Base-by-base conservation (phyloP, 345 rosid genomes). In the Aurinia saxatilis region DNA sequence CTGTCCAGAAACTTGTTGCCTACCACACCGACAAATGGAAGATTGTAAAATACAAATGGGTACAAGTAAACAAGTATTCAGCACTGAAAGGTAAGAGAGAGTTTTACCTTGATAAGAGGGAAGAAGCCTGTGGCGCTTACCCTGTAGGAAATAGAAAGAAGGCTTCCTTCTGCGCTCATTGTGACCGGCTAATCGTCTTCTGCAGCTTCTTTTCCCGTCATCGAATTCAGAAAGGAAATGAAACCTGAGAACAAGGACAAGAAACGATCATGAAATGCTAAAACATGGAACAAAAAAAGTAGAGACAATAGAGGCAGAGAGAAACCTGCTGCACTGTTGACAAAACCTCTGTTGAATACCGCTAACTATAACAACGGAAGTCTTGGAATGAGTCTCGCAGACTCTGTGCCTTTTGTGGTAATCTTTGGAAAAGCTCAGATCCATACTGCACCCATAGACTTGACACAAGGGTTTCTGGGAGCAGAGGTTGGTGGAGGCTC, bases 261-360 rank as follows among this genome's bases (percentile, higher is more conserved):
- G 21, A 41, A 40, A 18, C 12, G 3, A 60, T 19, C 50, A 44
- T 19, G 8, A 61, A 14, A 51, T 42, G 53, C 17, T 18, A 6
- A 16, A 15, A 25, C 45, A 37, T 35, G 2, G 14, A 61, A 27
- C 21, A 0, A n/a, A n/a, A n/a, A n/a, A n/a, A n/a, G n/a, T n/a
- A n/a, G 38, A 40, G 29, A 49, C 13, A 6, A 27, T 3, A 69
- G 48, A 60, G 17, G 18, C 10, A 37, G 25, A 27, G 23, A 37
- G 63, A 13, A 57, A 90, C 96, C 96, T 87, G 80, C 97, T 91
- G 56, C 97, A 90, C 70, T 90, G 97, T 59, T 90, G 96, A 66
- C 97, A 91, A 64, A 91, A 87, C 68, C 97, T 85, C 76, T 87
- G 86, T 44, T 83, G 87, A 41, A 73, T 40, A 15, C 89, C 91